Evolutionary conservation across 805 yeast species (phyloP), one percentile per base, ranked within the genome.

Genomic region (Candida morakotiae): DNA sequence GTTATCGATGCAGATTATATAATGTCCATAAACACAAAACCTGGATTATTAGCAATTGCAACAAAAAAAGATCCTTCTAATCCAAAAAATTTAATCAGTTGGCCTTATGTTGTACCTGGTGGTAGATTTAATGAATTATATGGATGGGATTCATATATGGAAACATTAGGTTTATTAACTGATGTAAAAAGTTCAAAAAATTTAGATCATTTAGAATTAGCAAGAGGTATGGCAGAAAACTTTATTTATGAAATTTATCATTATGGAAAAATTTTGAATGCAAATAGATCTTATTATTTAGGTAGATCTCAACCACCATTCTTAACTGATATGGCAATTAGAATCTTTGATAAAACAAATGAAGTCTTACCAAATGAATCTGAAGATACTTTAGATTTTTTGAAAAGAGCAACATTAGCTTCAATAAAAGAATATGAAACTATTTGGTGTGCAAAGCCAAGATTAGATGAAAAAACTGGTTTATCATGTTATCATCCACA

Each of bases 81-180:
- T 39, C 74, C 75, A 28, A 55, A 53, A 13, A 67, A 72, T 10
- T 49, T 83, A 32, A 67, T 73, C 27, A 87, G 88, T 15, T 79
- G 74, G 51, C 96, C 95, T 0, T 91, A 91, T 58, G 84, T 87
- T 13, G 98, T 91, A 17, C 98, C 98, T 1, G 98, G 98, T 13
- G 98, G 98, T 16, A 70, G 98, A 45, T 91, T 91, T 62, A 93
- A 93, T 63, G 98, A 91, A 62, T 73, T 88, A 41, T 91, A 93
- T 53, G 98, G 98, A 11, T 91, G 98, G 98, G 98, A 91, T 58
- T 87, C 96, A 2, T 91, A 93, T 55, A 85, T 93, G 83, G 88
- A 83, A 55, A 77, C 93, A 0, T 60, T 88, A 17, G 98, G 98
- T 1, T 68, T 93, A 28, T 57, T 93, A 18, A 72, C 75, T 19